Evolutionary conservation across 2,329 filamentous ascomycete species (phyloP).

Genomic region (Xylariomycetidae sp.): DNA sequence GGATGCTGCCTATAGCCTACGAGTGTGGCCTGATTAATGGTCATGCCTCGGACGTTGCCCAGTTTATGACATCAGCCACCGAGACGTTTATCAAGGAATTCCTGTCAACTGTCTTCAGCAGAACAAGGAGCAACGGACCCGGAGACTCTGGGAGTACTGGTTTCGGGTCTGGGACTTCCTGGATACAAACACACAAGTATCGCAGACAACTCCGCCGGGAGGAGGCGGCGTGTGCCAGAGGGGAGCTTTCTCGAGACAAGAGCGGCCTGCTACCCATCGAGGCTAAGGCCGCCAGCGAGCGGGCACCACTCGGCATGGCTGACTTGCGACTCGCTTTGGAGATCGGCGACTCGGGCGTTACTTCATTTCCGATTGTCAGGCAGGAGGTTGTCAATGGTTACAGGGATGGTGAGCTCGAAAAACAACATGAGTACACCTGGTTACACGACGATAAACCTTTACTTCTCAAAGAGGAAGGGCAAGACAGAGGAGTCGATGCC

Average conservation of each 20-base stretch:
- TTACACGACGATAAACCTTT: conserved; percentile 33
- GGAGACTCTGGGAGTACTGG: conserved; percentile 58
- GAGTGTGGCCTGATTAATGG: conserved; percentile 58
- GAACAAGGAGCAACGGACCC: conserved; percentile 61
- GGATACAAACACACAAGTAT: conserved; percentile 78
- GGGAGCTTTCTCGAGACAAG: conserved; percentile 69
- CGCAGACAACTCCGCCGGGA: conserved; percentile 69
- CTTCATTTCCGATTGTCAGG: conserved; percentile 71
- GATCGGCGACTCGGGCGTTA: conserved; percentile 70
- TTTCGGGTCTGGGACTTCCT: conserved; percentile 61
- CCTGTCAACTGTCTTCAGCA: conserved; percentile 57
- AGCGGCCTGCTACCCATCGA: conserved; percentile 77
- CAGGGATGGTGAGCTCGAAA: conserved; percentile 71
- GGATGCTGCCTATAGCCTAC: conserved; percentile 66
- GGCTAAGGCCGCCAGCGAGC: conserved; percentile 67
- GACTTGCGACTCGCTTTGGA: conserved; percentile 74
- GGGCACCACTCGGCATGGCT: conserved; percentile 68
- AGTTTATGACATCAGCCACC: conserved; percentile 60
- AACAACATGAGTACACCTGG: conserved; percentile 57
- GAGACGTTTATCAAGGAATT: conserved; percentile 66
- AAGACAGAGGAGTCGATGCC: too few relatives aligned
- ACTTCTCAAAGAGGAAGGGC: conserved; percentile 24
- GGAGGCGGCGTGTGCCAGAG: conserved; percentile 67
- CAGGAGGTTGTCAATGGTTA: conserved; percentile 67
- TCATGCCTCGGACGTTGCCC: conserved; percentile 55